Percentiles rank a stretch among this genome's conserved stretches.
Conservation (phyloP, 2,329 filamentous ascomycete species). For the Thermothelomyces thermophilus region DNA sequence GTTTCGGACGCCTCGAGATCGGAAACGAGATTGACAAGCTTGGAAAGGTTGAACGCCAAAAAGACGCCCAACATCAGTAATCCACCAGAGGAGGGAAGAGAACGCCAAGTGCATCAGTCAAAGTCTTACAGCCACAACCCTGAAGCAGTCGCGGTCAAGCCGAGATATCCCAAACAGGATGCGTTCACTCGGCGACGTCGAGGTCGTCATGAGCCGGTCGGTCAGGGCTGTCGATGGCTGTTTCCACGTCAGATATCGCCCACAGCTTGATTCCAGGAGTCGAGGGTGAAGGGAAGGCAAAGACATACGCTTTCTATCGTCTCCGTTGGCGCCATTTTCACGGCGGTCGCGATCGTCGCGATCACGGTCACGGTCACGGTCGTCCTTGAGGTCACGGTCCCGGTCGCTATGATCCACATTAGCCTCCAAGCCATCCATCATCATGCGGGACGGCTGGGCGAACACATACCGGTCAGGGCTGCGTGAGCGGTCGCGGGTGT, state of each 20-base stretch:
- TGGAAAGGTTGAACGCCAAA: constrained; percentile 13
- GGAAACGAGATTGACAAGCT: constrained; percentile 15
- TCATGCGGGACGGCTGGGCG: neutral
- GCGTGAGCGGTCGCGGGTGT: constrained; percentile 66
- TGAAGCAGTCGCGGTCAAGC: constrained; percentile 1
- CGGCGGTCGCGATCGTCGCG: constrained; percentile 67
- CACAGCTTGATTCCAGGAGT: constrained; percentile 15
- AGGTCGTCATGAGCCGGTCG: constrained; percentile 86
- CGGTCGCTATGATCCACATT: constrained; percentile 30
- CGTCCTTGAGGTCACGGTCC: constrained; percentile 41
- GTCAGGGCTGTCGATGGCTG: constrained; percentile 67
- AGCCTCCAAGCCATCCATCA: neutral
- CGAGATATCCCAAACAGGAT: neutral
- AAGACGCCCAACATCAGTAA: constrained; percentile 21
- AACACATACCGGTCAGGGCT: constrained; percentile 56
- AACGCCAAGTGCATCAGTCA: constrained; percentile 15
- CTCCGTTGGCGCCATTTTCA: constrained; percentile 73
- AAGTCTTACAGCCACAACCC: constrained; percentile 24
- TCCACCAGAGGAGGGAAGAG: constrained; percentile 15
- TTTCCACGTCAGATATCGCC: constrained; percentile 19
- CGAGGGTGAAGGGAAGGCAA: no score
- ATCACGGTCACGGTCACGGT: constrained; percentile 51
- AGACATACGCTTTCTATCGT: constrained; percentile 83
- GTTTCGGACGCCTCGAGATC: constrained; percentile 17
- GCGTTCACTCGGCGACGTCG: constrained; percentile 73